Evolutionary conservation across 805 yeast genomes (phyloP), one percentile per base, ranked within the genome.

Genomic region (Kodamaea neixiangensis): DNA sequence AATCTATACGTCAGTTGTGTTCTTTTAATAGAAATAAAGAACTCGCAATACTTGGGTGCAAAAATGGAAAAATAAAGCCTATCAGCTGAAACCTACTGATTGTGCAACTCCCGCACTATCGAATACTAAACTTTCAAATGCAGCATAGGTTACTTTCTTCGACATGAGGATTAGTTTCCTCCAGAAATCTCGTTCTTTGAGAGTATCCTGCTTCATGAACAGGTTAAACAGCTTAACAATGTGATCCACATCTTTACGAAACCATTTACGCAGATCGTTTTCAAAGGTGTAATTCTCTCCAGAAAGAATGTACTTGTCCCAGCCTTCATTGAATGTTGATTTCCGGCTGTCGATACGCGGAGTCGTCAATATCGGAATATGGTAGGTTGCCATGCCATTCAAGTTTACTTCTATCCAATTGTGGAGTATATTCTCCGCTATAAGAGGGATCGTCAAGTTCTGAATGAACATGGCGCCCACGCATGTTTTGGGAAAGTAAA

Each of bases 281-380:
- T 51, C 44, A 31, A 46, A 61, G 4, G 52, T 45, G 47, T 66
- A 66, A 29, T 50, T 50, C 52, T 66, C 71, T 1, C 43, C 35
- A 2, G 52, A 49, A 34, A 52, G 54, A 10, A 66, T 58, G 47
- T 51, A 54, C 22, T 49, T 52, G 46, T 59, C 56, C 67, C 66
- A 63, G 3, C 43, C 48, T 15, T 14, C 35, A 2, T 29, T 14
- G 20, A 35, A 46, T 46, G 10, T 44, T 44, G 18, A 41, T 22
- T 55, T 52, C 39, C 54, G 58, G 46, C 61, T 58, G 44, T 65
- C 69, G 6, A 65, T 54, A 15, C 56, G 58, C 1, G 73, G 75
- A 1, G 73, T 60, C 7, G 64, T 53, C 21, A 69, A 49, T 2
- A 69, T 35, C 0, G 73, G 72, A 17, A 68, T 47, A 50, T 69